Percentiles rank a stretch among this genome's conserved stretches.
Evolutionary conservation across 768 basidiomycete genomes (phyloP).

Genomic region (Pholiota microspora): DNA sequence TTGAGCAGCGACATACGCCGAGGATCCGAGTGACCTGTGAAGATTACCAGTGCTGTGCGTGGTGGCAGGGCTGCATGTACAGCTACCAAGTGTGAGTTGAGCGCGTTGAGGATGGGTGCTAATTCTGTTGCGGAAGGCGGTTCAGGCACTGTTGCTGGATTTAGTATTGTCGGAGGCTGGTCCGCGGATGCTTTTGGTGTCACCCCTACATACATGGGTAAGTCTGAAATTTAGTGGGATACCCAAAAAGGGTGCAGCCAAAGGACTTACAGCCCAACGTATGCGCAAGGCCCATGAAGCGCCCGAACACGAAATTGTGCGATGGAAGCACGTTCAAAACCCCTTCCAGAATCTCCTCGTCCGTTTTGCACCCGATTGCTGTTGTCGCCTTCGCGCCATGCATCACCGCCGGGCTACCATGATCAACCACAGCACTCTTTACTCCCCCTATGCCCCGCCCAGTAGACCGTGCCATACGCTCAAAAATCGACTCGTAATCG

Average conservation of each 20-base stretch:
- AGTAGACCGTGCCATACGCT: slow-evolving; percentile 65
- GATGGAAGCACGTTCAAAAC: slow-evolving; percentile 53
- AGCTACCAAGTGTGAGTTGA: slow-evolving; percentile 59
- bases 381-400: slow-evolving; percentile 84
- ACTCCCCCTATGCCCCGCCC: slow-evolving; percentile 37
- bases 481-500: slow-evolving; percentile 87
- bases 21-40: slow-evolving; percentile 90
- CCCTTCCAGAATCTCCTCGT: slow-evolving; percentile 77
- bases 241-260: slow-evolving; percentile 1
- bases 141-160: slow-evolving; percentile 9
- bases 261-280: slow-evolving; percentile 69
- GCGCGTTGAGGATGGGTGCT: slow-evolving; percentile 35
- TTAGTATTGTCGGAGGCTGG: slow-evolving; percentile 20
- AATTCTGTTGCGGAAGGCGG: slow-evolving; percentile 35
- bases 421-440: slow-evolving; percentile 74
- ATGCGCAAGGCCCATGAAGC: slow-evolving; percentile 83
- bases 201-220: slow-evolving; percentile 45
- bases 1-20: slow-evolving; percentile 74
- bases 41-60: slow-evolving; percentile 79
- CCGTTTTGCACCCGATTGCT: slow-evolving; percentile 67
- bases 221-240: background rate
- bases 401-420: slow-evolving; percentile 81
- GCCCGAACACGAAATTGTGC: slow-evolving; percentile 83
- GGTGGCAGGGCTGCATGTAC: slow-evolving; percentile 72
- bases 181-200: slow-evolving; percentile 52